Evolutionary conservation across 768 basidiomycete genomes (phyloP).

Genomic region (Russula lepida): DNA sequence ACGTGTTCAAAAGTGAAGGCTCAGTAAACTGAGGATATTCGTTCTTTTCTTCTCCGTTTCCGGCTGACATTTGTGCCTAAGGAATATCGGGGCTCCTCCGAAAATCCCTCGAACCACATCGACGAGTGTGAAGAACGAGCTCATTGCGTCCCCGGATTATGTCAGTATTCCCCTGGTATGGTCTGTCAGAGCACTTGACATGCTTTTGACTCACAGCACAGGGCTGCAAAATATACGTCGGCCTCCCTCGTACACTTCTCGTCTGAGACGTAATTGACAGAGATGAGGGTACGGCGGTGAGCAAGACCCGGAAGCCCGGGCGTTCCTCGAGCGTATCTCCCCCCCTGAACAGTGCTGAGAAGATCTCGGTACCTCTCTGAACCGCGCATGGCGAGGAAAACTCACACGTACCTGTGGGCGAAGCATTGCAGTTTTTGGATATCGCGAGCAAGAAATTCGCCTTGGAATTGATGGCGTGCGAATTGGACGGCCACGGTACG

Average conservation of each 20-base stretch:
- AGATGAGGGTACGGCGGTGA: conserved; percentile 38
- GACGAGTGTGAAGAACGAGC: conserved; percentile 27
- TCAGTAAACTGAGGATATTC: conserved; percentile 31
- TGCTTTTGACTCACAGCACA: neutral
- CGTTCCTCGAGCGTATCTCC: conserved; percentile 34
- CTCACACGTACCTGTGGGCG: too few relatives aligned
- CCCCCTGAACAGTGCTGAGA: too few relatives aligned
- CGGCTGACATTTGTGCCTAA: conserved; percentile 6
- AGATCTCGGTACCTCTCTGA: too few relatives aligned
- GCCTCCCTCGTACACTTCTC: conserved; percentile 37
- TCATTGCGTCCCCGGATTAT: conserved; percentile 32
- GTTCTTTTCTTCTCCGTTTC: neutral
- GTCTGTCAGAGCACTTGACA: conserved; percentile 2
- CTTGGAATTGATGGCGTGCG: too few relatives aligned
- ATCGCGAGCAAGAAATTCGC: too few relatives aligned
- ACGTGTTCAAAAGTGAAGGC: conserved; percentile 37
- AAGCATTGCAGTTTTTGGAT: too few relatives aligned
- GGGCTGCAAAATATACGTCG: conserved; percentile 16
- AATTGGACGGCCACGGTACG: too few relatives aligned
- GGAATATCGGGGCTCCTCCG: conserved; percentile 36
- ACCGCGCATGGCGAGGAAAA: too few relatives aligned
- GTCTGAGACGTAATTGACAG: conserved; percentile 29
- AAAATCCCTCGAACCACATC: conserved; percentile 32
- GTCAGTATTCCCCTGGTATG: conserved; percentile 23
- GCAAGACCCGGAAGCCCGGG: conserved; percentile 30